These are phyloP conservation scores for Aspergillus arachidicola DNA, from an alignment of 2,329 filamentous ascomycete species.

Conservation along the genomic window DNA sequence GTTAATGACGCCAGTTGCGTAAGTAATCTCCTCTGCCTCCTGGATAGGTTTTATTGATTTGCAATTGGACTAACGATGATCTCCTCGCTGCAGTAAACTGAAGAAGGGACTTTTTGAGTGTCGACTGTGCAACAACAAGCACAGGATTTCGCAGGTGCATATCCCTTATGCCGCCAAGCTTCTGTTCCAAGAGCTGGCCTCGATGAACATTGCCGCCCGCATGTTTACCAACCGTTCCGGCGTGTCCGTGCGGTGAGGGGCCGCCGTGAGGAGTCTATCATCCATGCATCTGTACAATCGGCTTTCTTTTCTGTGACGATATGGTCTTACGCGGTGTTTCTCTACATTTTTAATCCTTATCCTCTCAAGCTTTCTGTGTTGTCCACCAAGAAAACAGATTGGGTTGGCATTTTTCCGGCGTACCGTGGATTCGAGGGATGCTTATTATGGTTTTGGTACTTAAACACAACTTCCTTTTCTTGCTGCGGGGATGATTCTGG, in stretches of 20 bases:
- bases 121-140: slow-evolving; percentile 98
- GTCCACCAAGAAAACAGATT: slow-evolving; percentile 20
- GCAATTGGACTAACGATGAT: slow-evolving; percentile 25
- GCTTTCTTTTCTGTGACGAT: slow-evolving; percentile 7
- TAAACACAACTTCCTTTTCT: slow-evolving; percentile 9
- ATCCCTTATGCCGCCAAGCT: slow-evolving; percentile 98
- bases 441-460: slow-evolving; percentile 12
- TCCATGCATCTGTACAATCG: not conserved
- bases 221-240: slow-evolving; percentile 80
- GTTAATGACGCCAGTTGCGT: slow-evolving; percentile 98
- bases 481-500: slow-evolving; percentile 8
- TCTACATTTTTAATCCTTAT: slow-evolving; percentile 3
- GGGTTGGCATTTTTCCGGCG: slow-evolving; percentile 30
- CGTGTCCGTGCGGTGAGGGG: slow-evolving; percentile 43
- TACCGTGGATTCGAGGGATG: slow-evolving; percentile 23
- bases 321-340: slow-evolving; percentile 7
- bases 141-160: slow-evolving; percentile 94
- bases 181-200: slow-evolving; percentile 94
- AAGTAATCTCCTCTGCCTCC: slow-evolving; percentile 54
- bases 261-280: not conserved
- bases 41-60: slow-evolving; percentile 3
- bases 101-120: slow-evolving; percentile 97
- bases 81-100: slow-evolving; percentile 66
- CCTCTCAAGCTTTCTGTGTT: slow-evolving; percentile 17
- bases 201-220: slow-evolving; percentile 97